These are phyloP conservation scores for Saprolegnia diclina DNA, from an alignment of 352 stramenopile genomes.

Conservation along the genomic window DNA sequence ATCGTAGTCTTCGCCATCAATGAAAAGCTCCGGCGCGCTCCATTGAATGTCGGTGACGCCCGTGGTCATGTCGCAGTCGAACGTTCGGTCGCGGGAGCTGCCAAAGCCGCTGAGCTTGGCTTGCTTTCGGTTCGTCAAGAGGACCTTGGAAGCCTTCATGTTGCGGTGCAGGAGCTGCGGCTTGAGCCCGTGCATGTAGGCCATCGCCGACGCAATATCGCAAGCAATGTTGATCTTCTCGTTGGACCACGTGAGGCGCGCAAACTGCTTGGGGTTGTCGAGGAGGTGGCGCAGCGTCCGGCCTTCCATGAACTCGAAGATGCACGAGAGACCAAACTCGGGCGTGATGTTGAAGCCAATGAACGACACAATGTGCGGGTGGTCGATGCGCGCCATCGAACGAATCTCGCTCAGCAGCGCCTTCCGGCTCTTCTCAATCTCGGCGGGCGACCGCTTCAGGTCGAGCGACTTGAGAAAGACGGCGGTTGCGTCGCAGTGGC, in stretches of 20 bases:
- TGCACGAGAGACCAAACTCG: slow-evolving; percentile 3
- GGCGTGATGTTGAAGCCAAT: slow-evolving; percentile 12
- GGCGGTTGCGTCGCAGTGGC: background rate
- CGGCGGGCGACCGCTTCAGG: background rate
- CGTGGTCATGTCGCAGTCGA: slow-evolving; percentile 22
- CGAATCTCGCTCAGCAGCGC: slow-evolving; percentile 13
- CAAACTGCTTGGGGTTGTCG: slow-evolving; percentile 14
- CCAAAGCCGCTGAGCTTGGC: slow-evolving; percentile 23
- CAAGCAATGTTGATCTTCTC: slow-evolving; percentile 23
- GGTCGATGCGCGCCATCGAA: slow-evolving; percentile 18
- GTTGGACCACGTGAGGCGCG: background rate
- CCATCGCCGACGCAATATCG: slow-evolving; percentile 9
- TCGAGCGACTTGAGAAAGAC: slow-evolving; percentile 20
- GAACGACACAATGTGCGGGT: slow-evolving; percentile 20
- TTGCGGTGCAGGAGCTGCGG: slow-evolving; percentile 20
- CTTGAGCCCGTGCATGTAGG: slow-evolving; percentile 22
- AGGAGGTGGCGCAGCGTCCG: slow-evolving; percentile 1
- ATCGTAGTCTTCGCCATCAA: slow-evolving; percentile 18
- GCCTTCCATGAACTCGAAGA: slow-evolving; percentile 20
- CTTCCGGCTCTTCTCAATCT: slow-evolving; percentile 18
- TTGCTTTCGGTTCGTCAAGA: background rate
- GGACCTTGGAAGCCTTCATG: slow-evolving; percentile 16
- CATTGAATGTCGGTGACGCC: slow-evolving; percentile 27
- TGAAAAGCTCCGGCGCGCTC: slow-evolving; percentile 30
- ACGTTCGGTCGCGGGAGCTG: slow-evolving; percentile 1